Base-by-base conservation (phyloP, 1,284 basidiomycete genomes). In the Termitomyces sp. region DNA sequence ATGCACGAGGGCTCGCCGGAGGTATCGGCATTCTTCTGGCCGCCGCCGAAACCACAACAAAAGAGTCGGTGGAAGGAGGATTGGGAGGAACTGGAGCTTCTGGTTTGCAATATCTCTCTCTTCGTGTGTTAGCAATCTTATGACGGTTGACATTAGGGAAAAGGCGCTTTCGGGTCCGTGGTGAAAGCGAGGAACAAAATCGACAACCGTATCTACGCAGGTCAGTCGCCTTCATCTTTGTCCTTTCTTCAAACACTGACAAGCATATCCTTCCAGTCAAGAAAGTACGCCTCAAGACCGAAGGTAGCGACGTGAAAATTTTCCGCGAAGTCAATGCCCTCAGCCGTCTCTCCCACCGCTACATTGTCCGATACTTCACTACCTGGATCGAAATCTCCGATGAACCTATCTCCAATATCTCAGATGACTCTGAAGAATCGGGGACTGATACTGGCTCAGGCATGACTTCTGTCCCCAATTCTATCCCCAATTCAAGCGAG, bases 121-220 rank as follows among this genome's bases (percentile, higher is more conserved):
- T 9, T 6, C 0, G 5, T 34, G 2, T 24, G 6, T 24, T 12
- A 13, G 8, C 1, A 10, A 15, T 33, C 45, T 21, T 15, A 52
- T 45, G 48, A 52, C 31, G 2, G 33, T 57, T 39, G 17, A 43
- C 55, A 2, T n/a, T 58, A 92, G 88, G 94, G 95, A 1, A 90
- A 89, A 67, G 94, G 94, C 0, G 94, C 90, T 0, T 98, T 95
- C 67, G 94, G 94, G 0, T 90, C 91, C 21, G 95, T 98, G 0
- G 92, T 97, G 43, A 98, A 98, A 69, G 94, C 94, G 1, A 78
- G 87, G 52, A 95, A 98, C 67, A 90, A 86, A 71, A 81, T 90
- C 33, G 88, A 91, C 67, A 77, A 68, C 31, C 75, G 82, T 31
- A 84, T 86, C 53, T 90, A 89, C 63, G 88, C 91, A 3, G 83